Evolutionary conservation across 305 asterid genomes (phyloP).

Genomic region (Fraxinus paxiana): DNA sequence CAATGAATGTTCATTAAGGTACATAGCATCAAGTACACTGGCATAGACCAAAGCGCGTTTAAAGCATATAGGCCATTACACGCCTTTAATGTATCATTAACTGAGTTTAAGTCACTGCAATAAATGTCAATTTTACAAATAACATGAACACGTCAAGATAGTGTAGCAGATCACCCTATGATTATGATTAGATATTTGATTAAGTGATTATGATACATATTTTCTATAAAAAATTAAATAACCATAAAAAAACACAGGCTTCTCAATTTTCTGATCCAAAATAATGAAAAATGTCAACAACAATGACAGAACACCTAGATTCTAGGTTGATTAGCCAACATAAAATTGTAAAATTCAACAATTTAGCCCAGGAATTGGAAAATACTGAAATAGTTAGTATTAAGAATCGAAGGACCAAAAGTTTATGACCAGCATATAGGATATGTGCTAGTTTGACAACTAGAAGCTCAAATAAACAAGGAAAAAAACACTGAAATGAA

Average conservation of each 20-base stretch:
- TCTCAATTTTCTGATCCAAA: not conserved
- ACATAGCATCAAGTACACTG: not conserved
- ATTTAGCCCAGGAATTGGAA: not conserved
- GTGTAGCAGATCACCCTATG: not conserved
- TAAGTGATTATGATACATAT: not conserved
- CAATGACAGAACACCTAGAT: not conserved
- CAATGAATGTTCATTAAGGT: not conserved
- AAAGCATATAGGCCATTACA: not conserved
- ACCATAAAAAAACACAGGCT: not conserved
- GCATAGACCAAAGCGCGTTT: not conserved
- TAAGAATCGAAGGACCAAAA: not conserved
- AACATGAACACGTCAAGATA: not conserved
- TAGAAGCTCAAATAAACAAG: not conserved
- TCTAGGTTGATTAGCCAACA: constrained; percentile 4
- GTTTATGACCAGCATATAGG: not conserved
- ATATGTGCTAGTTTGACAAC: not conserved
- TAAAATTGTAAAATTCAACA: not conserved
- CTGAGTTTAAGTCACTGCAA: not conserved
- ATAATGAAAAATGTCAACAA: constrained; percentile 2
- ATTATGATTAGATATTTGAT: not conserved
- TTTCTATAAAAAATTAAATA: not conserved
- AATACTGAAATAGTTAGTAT: not conserved
- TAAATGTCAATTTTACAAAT: not conserved
- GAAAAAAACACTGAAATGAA: not conserved
- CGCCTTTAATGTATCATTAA: not conserved